Percentiles rank a stretch among this genome's conserved stretches.
Conservation (phyloP, 2,329 filamentous ascomycete species). For the Fusarium domesticum region DNA sequence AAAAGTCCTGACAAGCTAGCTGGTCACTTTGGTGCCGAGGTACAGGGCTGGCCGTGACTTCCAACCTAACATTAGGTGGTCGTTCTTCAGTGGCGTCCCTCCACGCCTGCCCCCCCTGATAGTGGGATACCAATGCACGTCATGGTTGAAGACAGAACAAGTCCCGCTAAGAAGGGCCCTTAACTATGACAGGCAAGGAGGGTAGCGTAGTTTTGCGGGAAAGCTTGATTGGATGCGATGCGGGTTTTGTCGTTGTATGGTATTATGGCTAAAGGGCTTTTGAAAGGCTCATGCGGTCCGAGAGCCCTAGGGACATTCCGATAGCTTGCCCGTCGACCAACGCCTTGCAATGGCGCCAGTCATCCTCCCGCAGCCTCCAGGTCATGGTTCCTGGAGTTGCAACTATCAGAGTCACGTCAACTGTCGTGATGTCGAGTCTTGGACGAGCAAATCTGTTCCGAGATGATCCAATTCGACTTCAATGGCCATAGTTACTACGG, state of each 20-base stretch:
- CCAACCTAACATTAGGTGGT: constrained; percentile 17
- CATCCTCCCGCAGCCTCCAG: not conserved
- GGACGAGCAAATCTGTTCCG: too few relatives aligned
- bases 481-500: too few relatives aligned
- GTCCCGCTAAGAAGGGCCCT: constrained; percentile 20
- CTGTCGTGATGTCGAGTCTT: too few relatives aligned
- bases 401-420: not conserved
- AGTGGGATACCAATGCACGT: constrained; percentile 26
- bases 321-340: not conserved
- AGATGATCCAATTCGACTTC: too few relatives aligned
- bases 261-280: not conserved
- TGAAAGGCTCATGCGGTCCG: not conserved
- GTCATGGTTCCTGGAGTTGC: not conserved
- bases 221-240: not conserved
- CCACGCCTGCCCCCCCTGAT: constrained; percentile 14
- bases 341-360: not conserved
- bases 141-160: constrained; percentile 27
- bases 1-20: constrained; percentile 18
- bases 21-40: constrained; percentile 21
- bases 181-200: not conserved
- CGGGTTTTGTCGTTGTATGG: too few relatives aligned
- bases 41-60: constrained; percentile 15
- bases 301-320: not conserved
- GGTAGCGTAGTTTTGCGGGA: not conserved
- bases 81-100: constrained; percentile 18